Evolutionary conservation across 2,329 filamentous ascomycete genomes (phyloP).

Genomic region (Fusarium piperis): DNA sequence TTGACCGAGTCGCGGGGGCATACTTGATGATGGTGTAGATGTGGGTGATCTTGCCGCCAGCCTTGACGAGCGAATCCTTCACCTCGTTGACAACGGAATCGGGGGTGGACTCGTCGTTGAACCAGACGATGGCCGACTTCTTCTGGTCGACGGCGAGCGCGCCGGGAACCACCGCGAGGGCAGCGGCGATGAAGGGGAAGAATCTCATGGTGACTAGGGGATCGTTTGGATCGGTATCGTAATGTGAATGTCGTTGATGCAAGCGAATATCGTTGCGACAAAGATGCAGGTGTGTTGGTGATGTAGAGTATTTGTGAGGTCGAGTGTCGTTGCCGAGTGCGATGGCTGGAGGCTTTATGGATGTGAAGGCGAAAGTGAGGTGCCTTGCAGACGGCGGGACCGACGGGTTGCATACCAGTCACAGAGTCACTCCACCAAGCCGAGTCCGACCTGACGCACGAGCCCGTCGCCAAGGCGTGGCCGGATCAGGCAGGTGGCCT

Average conservation of each 20-base stretch:
- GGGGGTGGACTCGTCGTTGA: constrained; percentile 72
- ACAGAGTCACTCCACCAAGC: constrained; percentile 28
- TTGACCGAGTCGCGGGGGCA: constrained; percentile 40
- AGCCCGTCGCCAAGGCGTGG: constrained; percentile 11
- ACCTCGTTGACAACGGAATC: constrained; percentile 74
- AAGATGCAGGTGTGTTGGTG: background rate
- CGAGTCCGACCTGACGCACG: constrained; percentile 18
- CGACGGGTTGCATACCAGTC: constrained; percentile 19
- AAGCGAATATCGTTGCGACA: constrained; percentile 2
- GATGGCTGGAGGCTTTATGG: constrained; percentile 29
- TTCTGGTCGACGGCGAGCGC: constrained; percentile 71
- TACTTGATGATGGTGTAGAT: constrained; percentile 76
- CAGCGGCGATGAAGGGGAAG: constrained; percentile 60
- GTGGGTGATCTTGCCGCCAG: constrained; percentile 82
- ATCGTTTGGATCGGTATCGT: background rate
- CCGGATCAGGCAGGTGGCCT: constrained; percentile 27
- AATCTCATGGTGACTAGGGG: constrained; percentile 69
- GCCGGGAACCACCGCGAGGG: constrained; percentile 67
- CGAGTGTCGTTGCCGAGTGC: constrained; percentile 16
- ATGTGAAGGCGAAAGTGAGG: constrained; percentile 12
- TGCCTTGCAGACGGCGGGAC: constrained; percentile 13
- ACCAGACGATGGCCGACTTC: constrained; percentile 83
- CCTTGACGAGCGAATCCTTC: constrained; percentile 74
- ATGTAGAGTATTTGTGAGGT: background rate
- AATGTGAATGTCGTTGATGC: background rate